Evolutionary conservation across 257 asterid species (phyloP).

Genomic region (Rehmannia glutinosa): DNA sequence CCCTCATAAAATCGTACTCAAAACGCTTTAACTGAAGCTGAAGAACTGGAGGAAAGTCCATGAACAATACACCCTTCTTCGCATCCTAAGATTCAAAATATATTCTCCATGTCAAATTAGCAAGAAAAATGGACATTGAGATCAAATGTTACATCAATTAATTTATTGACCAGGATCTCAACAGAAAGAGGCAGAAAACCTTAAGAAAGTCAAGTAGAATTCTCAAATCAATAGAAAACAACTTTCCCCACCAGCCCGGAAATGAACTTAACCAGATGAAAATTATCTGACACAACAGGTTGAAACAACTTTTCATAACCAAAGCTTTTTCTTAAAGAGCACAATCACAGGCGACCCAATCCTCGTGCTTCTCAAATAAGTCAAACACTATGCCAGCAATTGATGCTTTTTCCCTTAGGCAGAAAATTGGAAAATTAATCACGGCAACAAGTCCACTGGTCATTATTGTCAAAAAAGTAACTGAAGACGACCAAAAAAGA

Average conservation of each 20-base stretch:
- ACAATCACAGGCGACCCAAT: neutral
- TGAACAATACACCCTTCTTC: constrained; percentile 91
- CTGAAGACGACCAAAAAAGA: neutral
- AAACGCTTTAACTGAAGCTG: constrained; percentile 98
- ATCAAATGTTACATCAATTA: constrained; percentile 12
- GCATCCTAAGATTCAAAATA: constrained; percentile 74
- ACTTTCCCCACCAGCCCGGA: neutral
- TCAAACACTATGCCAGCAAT: constrained; percentile 5
- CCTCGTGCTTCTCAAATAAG: neutral
- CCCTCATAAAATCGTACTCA: constrained; percentile 95
- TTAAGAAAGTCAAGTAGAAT: neutral
- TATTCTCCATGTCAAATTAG: constrained; percentile 18
- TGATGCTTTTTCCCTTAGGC: neutral
- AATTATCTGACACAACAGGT: neutral
- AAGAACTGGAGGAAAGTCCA: constrained; percentile 96
- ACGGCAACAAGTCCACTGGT: neutral
- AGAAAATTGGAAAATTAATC: neutral
- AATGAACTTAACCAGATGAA: neutral
- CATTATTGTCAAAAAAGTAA: neutral
- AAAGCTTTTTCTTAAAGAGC: constrained; percentile 1
- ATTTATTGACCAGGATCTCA: constrained; percentile 15
- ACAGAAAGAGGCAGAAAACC: constrained; percentile 1
- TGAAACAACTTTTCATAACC: neutral
- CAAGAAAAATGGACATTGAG: neutral
- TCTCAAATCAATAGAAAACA: constrained; percentile 9